Conservation (phyloP, 805 yeast genomes). For the Myxozyma udenii region DNA sequence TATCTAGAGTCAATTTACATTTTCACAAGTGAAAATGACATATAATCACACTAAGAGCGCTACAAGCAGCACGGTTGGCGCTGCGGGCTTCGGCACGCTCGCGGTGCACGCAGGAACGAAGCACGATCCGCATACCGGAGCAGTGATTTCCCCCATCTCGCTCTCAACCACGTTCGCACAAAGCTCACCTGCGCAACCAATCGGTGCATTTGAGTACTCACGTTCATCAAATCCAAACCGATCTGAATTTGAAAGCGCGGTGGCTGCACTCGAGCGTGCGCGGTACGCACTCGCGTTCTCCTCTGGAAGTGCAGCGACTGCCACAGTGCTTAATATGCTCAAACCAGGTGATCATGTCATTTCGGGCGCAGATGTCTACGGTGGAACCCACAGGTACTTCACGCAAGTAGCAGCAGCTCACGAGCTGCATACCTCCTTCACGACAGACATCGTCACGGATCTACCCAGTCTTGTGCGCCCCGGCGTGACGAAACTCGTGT, state of each 20-base stretch:
- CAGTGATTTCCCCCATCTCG: slow-evolving; percentile 81
- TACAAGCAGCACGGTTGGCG: too few species aligned
- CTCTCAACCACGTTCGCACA: slow-evolving; percentile 84
- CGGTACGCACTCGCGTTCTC: slow-evolving; percentile 72
- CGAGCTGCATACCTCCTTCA: slow-evolving; percentile 67
- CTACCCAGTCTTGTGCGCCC: slow-evolving; percentile 53
- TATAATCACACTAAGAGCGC: too few species aligned
- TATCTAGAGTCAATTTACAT: too few species aligned
- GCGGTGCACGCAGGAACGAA: slow-evolving; percentile 83
- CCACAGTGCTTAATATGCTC: slow-evolving; percentile 68
- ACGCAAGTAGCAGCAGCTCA: slow-evolving; percentile 79
- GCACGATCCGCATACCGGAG: slow-evolving; percentile 72
- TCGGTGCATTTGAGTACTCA: slow-evolving; percentile 79
- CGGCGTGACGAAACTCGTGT: slow-evolving; percentile 59
- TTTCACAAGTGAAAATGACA: too few species aligned
- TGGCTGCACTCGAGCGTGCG: slow-evolving; percentile 76
- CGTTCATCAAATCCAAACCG: slow-evolving; percentile 86
- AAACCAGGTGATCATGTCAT: slow-evolving; percentile 71
- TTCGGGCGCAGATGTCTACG: slow-evolving; percentile 82
- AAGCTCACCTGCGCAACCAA: slow-evolving; percentile 68
- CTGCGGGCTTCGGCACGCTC: slow-evolving; percentile 61
- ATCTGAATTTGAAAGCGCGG: slow-evolving; percentile 70
- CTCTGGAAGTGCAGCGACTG: slow-evolving; percentile 85
- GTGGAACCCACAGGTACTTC: slow-evolving; percentile 89
- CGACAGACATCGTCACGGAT: slow-evolving; percentile 60